phyloP scores from a whole-genome alignment of 2,329 filamentous ascomycete species.

The Thermothelomyces thermophilus region DNA sequence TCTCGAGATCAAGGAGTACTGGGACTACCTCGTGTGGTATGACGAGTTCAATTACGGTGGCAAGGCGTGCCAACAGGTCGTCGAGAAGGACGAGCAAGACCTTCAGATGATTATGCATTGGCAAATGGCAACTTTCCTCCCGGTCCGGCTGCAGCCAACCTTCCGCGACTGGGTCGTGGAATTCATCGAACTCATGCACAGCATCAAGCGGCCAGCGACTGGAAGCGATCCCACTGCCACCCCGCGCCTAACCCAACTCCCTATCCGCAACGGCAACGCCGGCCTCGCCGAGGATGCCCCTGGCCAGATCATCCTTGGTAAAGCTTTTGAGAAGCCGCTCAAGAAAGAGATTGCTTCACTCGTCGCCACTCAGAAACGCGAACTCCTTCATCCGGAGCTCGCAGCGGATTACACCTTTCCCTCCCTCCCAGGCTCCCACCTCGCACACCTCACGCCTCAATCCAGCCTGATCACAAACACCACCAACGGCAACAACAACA shows the following conservation, averaged over 20 bases:
- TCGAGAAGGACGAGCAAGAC: slow-evolving; percentile 64
- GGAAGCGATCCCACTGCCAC: slow-evolving; percentile 44
- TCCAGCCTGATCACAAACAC: slow-evolving; percentile 1
- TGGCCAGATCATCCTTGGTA: slow-evolving; percentile 63
- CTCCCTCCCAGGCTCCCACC: slow-evolving; percentile 64
- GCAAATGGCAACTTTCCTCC: slow-evolving; percentile 90
- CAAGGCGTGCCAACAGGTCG: slow-evolving; percentile 78
- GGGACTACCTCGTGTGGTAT: slow-evolving; percentile 99
- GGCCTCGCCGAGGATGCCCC: slow-evolving; percentile 53
- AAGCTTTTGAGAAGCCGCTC: slow-evolving; percentile 77
- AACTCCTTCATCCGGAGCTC: slow-evolving; percentile 83
- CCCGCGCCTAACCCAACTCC: slow-evolving; percentile 52
- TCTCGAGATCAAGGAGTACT: slow-evolving; percentile 95
- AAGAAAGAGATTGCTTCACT: slow-evolving; percentile 81
- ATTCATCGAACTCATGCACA: slow-evolving; percentile 92
- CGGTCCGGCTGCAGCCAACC: slow-evolving; percentile 67
- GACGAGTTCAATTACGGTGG: slow-evolving; percentile 99
- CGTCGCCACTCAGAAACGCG: slow-evolving; percentile 79
- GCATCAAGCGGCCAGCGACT: slow-evolving; percentile 62
- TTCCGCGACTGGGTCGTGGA: slow-evolving; percentile 93
- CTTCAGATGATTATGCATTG: slow-evolving; percentile 96
- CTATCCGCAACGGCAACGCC: slow-evolving; percentile 48
- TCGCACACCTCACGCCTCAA: slow-evolving; percentile 36
- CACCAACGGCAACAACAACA: slow-evolving; percentile 12
- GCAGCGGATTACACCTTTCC: slow-evolving; percentile 85